These are phyloP conservation scores for Kwoniella dejecticola DNA, from an alignment of 768 basidiomycete genomes.

Conservation along the genomic window DNA sequence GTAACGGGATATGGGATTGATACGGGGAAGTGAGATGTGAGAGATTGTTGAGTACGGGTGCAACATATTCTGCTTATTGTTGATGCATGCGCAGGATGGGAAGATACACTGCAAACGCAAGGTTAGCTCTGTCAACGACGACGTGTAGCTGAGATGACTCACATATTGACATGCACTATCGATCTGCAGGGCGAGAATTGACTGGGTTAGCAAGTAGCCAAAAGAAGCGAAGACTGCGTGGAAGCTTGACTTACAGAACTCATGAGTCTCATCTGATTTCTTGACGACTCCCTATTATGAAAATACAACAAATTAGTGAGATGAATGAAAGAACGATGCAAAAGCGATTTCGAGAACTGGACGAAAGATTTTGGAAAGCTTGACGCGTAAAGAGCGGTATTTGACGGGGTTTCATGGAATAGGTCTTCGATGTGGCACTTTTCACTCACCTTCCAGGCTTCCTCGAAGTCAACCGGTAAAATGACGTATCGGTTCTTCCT, in stretches of 20 bases:
- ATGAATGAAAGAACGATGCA: conserved; percentile 29
- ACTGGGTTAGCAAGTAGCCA: too few relatives aligned
- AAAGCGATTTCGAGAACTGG: conserved; percentile 24
- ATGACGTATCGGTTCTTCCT: conserved; percentile 98
- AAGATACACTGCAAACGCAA: conserved; percentile 12
- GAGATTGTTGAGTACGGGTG: not conserved
- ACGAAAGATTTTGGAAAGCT: conserved; percentile 39
- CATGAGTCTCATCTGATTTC: conserved; percentile 90
- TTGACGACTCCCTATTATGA: conserved; percentile 86
- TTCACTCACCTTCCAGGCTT: conserved; percentile 94
- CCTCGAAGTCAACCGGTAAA: conserved; percentile 94
- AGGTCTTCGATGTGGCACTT: conserved; percentile 55
- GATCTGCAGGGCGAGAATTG: too few relatives aligned
- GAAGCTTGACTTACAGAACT: conserved; percentile 73
- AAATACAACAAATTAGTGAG: conserved; percentile 19
- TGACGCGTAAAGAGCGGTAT: conserved; percentile 24
- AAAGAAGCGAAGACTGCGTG: too few relatives aligned
- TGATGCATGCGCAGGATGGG: conserved; percentile 6
- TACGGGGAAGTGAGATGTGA: conserved; percentile 6
- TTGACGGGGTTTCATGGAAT: conserved; percentile 1
- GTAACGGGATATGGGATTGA: not conserved
- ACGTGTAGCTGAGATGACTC: not conserved
- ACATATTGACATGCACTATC: conserved; percentile 24
- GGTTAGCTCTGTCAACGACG: conserved; percentile 12
- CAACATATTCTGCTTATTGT: conserved; percentile 7